Conservation (phyloP, 2,329 filamentous ascomycete species). For the Sarocladiaceae sp. region DNA sequence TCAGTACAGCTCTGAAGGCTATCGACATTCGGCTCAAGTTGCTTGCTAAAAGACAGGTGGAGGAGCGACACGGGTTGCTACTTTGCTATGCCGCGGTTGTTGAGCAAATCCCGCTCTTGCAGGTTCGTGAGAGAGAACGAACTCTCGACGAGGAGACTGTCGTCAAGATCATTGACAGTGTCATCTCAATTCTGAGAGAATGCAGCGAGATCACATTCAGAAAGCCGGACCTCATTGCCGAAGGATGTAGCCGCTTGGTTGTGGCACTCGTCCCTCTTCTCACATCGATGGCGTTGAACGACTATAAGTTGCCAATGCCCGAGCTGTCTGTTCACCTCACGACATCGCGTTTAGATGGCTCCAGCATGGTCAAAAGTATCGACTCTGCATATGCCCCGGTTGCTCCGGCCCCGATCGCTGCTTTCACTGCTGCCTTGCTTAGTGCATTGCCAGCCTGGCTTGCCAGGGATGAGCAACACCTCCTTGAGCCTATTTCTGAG, state of each 20-base stretch:
- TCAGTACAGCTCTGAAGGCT: conserved; percentile 32
- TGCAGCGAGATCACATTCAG: conserved; percentile 42
- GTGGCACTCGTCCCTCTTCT: conserved; percentile 46
- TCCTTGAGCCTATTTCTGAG: conserved; percentile 43
- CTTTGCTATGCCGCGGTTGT: conserved; percentile 57
- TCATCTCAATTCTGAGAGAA: conserved; percentile 34
- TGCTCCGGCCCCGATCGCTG: conserved; percentile 1
- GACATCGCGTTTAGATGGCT: background rate
- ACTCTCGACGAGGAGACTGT: conserved; percentile 15
- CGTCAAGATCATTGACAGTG: conserved; percentile 22
- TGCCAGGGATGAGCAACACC: conserved; percentile 44
- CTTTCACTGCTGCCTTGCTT: conserved; percentile 17
- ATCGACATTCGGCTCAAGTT: conserved; percentile 39
- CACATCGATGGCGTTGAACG: conserved; percentile 27
- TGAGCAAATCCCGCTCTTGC: conserved; percentile 35
- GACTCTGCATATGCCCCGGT: conserved; percentile 8
- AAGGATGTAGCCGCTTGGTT: conserved; percentile 56
- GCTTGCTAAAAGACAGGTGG: conserved; percentile 54
- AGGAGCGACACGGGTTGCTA: conserved; percentile 66
- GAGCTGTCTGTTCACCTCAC: background rate
- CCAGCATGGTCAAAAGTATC: background rate
- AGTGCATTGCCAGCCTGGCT: conserved; percentile 42
- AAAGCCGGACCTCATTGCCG: conserved; percentile 61
- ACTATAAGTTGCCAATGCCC: background rate
- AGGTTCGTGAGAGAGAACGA: background rate